A percentile compares a stretch with the other conserved stretches of the same genome.
Evolutionary conservation across 352 stramenopile genomes (phyloP).

Genomic region (Pythium myriotylum): DNA sequence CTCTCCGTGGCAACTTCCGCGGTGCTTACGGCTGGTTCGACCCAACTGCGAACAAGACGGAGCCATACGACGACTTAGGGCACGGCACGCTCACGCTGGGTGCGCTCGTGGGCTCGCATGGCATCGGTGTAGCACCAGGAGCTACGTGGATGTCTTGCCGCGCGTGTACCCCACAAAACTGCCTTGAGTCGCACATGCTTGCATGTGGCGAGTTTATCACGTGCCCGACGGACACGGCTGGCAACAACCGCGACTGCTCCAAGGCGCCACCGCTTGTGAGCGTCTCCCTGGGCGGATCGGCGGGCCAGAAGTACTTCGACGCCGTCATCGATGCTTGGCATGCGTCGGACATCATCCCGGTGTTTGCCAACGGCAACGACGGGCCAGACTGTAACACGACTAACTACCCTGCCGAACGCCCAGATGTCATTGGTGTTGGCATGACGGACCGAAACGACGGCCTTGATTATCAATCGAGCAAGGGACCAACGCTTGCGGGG

Average conservation of each 20-base stretch:
- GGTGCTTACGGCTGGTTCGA: conserved; percentile 25
- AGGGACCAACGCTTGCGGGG: conserved; percentile 14
- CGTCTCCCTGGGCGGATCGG: conserved; percentile 26
- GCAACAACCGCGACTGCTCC: conserved; percentile 17
- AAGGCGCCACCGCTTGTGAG: conserved; percentile 28
- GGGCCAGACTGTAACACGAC: conserved; percentile 18
- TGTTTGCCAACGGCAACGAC: conserved; percentile 31
- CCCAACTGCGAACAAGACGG: conserved; percentile 20
- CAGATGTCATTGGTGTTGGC: conserved; percentile 31
- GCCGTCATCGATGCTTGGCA: conserved; percentile 24
- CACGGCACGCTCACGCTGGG: conserved; percentile 26
- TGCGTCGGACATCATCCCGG: conserved; percentile 29
- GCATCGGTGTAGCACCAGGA: conserved; percentile 14
- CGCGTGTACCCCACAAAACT: not conserved
- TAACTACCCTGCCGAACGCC: conserved; percentile 17
- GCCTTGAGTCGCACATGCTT: conserved; percentile 20
- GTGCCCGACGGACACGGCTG: conserved; percentile 27
- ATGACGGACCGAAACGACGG: conserved; percentile 16
- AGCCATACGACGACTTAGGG: conserved; percentile 25
- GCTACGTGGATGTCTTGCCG: conserved; percentile 13
- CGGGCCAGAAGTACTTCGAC: conserved; percentile 15
- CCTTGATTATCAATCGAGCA: conserved; percentile 19
- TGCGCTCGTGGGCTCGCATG: conserved; percentile 9
- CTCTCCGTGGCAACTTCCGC: conserved; percentile 14
- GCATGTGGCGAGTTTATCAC: conserved; percentile 33